Conservation (phyloP, 768 basidiomycete genomes). For the Russula sp. region DNA sequence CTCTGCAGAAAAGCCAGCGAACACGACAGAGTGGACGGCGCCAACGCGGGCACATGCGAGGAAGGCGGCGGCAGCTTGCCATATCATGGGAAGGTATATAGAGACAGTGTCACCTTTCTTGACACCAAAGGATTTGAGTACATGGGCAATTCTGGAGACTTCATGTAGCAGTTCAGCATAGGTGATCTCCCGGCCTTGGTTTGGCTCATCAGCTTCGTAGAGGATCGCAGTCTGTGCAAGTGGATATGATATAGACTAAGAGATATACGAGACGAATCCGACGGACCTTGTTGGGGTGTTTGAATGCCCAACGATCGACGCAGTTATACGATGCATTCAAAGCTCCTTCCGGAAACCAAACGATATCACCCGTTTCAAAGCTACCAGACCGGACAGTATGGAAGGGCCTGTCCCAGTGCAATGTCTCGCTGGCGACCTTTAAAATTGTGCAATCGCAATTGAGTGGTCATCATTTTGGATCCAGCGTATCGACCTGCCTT, state of each 20-base stretch:
- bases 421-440: constrained; percentile 62
- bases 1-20: constrained; percentile 95
- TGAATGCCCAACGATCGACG: constrained; percentile 93
- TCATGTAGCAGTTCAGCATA: constrained; percentile 86
- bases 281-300: constrained; percentile 69
- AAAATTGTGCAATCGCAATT: background rate
- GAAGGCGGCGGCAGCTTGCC: constrained; percentile 95
- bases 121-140: constrained; percentile 81
- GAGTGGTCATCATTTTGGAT: background rate
- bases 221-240: constrained; percentile 80
- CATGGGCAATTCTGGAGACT: constrained; percentile 85
- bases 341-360: constrained; percentile 95
- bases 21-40: constrained; percentile 94
- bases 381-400: constrained; percentile 75
- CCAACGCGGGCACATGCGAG: constrained; percentile 97
- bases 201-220: constrained; percentile 96
- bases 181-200: constrained; percentile 63
- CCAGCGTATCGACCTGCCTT: constrained; percentile 38
- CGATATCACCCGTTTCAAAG: constrained; percentile 80
- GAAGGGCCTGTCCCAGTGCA: constrained; percentile 89
- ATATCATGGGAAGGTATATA: constrained; percentile 90
- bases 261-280: background rate
- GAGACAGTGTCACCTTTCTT: constrained; percentile 94
- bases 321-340: constrained; percentile 96
- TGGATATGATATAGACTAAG: background rate